Base-by-base conservation (phyloP, 129 eudicot species). In the Deinandra increscens region DNA sequence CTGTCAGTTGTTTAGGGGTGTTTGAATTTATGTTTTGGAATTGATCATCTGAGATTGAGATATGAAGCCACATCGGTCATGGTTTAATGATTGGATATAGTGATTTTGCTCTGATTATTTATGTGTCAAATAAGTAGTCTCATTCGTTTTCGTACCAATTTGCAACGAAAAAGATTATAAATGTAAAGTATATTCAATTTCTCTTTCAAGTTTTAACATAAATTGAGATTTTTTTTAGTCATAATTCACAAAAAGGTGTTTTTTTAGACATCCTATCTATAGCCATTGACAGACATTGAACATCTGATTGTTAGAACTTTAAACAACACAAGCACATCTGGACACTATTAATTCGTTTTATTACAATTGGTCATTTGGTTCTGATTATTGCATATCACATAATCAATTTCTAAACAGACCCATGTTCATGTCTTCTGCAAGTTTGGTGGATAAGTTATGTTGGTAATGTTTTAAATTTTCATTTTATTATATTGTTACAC, bases 401-500 rank as follows among this genome's bases (percentile, higher is more conserved):
- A 48, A 68, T 68, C 61, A 29, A 13, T 48, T 46, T 29, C 45
- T 1, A 68, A 49, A 49, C 36, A 0, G 8, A 6, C 12, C 6
- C 10, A 58, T 42, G 22, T 29, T 48, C 60, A 42, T 26, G 75
- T 9, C 2, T 6, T 56, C 13, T 14, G 72, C 51, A 11, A 59
- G 11, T 33, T 17, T 31, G 64, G 46, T 26, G 18, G 50, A 31
- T 49, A 38, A 50, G 22, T 22, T 3, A 48, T 66, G 19, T 23
- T 56, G 39, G 37, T 43, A 13, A 44, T 53, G 18, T 37, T 31
- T 15, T 61, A 43, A 5, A 14, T 59, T 46, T 46, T 37, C 41
- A 20, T 67, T 45, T 76, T 45, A 66, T 42, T 54, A 41, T 45
- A 56, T 37, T 11, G 15, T 44, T 68, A 75, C 51, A 58, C 22